These are phyloP conservation scores for Erythrophleum ivorense DNA, from an alignment of 331 rosid genomes.

Conservation along the genomic window DNA sequence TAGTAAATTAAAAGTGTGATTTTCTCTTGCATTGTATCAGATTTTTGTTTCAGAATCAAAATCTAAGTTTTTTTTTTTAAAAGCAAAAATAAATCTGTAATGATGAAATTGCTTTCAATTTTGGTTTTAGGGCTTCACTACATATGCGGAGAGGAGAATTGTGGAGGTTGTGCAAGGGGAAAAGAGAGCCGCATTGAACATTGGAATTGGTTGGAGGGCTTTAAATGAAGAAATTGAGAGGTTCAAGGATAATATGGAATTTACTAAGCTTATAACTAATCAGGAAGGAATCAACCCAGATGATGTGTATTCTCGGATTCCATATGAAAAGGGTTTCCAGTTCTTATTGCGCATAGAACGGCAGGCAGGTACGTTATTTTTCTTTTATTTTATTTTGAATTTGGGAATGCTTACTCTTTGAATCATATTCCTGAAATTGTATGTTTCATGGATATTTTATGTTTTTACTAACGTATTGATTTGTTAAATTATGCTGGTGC, in stretches of 20 bases:
- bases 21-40: background rate
- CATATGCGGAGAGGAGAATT: conserved; percentile 93
- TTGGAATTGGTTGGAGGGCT: conserved; percentile 92
- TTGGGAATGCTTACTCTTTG: background rate
- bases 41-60: background rate
- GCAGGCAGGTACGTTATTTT: conserved; percentile 62
- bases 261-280: conserved; percentile 80
- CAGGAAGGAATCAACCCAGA: conserved; percentile 96
- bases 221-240: conserved; percentile 76
- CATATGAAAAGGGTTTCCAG: conserved; percentile 97
- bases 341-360: conserved; percentile 95
- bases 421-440: conserved; percentile 4
- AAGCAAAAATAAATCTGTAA: conserved; percentile 1
- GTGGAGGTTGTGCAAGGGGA: conserved; percentile 95
- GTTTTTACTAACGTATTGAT: background rate
- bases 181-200: conserved; percentile 67
- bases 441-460: conserved; percentile 16
- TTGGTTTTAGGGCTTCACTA: conserved; percentile 76
- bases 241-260: conserved; percentile 89
- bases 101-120: background rate
- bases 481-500: conserved; percentile 2
- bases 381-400: background rate
- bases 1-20: background rate
- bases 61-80: background rate
- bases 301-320: conserved; percentile 80